A percentile compares a stretch with the other conserved stretches of the same genome.
Conservation (phyloP, 768 basidiomycete genomes). For the Serendipita sp. region DNA sequence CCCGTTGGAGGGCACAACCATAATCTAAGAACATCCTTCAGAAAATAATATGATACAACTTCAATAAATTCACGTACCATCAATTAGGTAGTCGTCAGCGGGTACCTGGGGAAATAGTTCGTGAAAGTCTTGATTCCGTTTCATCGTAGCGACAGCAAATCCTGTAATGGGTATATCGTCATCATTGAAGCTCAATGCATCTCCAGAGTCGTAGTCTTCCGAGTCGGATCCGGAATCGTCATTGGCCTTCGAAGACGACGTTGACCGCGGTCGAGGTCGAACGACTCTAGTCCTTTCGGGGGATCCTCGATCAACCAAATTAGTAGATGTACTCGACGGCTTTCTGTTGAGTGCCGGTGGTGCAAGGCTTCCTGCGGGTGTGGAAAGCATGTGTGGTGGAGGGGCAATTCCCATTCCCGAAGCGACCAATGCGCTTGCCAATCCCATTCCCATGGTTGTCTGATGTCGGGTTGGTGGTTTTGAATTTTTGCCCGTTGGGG, state of each 20-base stretch:
- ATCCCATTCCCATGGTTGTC: slow-evolving; percentile 1
- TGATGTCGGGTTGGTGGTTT: slow-evolving; percentile 1
- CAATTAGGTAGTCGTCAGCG: slow-evolving; percentile 94
- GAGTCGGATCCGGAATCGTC: slow-evolving; percentile 14
- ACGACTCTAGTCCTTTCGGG: neutral
- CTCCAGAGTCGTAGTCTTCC: slow-evolving; percentile 19
- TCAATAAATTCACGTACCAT: slow-evolving; percentile 42
- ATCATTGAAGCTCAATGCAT: slow-evolving; percentile 29
- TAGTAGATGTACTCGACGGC: slow-evolving; percentile 6
- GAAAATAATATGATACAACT: slow-evolving; percentile 2
- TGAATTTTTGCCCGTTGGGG: neutral
- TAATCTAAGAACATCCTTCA: slow-evolving; percentile 47
- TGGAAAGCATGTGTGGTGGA: slow-evolving; percentile 6
- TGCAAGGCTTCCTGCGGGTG: slow-evolving; percentile 4
- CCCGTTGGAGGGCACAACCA: slow-evolving; percentile 90
- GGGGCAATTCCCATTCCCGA: slow-evolving; percentile 11
- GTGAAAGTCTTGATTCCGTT: slow-evolving; percentile 91
- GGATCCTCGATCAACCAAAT: neutral
- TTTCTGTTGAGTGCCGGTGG: slow-evolving; percentile 7
- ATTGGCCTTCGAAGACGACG: slow-evolving; percentile 1
- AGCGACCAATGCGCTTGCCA: slow-evolving; percentile 8
- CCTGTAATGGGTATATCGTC: slow-evolving; percentile 86
- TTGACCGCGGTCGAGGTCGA: neutral
- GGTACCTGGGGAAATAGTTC: slow-evolving; percentile 78
- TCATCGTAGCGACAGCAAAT: slow-evolving; percentile 92